Percentiles rank a stretch among this genome's conserved stretches.
Conservation (phyloP, 2,329 filamentous ascomycete species). For the Pseudonectria foliicola region DNA sequence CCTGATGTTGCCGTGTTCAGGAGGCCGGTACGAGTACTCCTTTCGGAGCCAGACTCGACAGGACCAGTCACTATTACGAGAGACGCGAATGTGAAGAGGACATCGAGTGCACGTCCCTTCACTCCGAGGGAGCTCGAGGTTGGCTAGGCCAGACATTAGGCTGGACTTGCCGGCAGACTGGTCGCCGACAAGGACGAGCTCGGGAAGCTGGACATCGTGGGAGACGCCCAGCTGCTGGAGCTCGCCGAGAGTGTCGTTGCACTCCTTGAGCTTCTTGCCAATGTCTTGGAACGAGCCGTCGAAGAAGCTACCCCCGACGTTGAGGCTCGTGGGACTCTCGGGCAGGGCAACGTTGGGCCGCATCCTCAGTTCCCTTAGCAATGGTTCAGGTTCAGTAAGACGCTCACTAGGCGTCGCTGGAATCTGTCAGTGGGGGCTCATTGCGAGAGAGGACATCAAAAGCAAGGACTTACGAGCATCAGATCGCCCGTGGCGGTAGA, state of each 20-base stretch:
- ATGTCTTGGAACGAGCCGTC: constrained; percentile 44
- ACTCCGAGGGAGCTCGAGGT: constrained; percentile 64
- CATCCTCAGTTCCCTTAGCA: constrained; percentile 31
- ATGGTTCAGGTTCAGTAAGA: constrained; percentile 28
- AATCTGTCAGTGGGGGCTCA: constrained; percentile 6
- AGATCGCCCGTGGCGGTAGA: constrained; percentile 25
- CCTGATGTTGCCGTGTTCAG: constrained; percentile 30
- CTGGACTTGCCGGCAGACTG: constrained; percentile 79
- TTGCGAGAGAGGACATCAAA: not conserved
- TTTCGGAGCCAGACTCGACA: constrained; percentile 61
- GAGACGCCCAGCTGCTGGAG: constrained; percentile 68
- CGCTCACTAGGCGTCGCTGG: constrained; percentile 32
- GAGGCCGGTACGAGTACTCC: constrained; percentile 52
- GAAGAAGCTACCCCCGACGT: constrained; percentile 31
- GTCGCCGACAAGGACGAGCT: constrained; percentile 77
- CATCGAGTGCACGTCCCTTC: constrained; percentile 73
- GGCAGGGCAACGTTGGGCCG: constrained; percentile 14
- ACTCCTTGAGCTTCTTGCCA: constrained; percentile 55
- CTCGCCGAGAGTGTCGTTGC: constrained; percentile 59
- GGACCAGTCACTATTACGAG: constrained; percentile 51
- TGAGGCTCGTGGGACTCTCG: constrained; percentile 18
- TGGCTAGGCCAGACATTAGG: constrained; percentile 56
- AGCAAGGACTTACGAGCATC: constrained; percentile 30
- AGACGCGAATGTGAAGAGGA: constrained; percentile 71
- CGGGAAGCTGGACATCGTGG: constrained; percentile 63